These are phyloP conservation scores for Panicum virgatum DNA, from an alignment of 202 grass and related monocot species.

Conservation along the genomic window DNA sequence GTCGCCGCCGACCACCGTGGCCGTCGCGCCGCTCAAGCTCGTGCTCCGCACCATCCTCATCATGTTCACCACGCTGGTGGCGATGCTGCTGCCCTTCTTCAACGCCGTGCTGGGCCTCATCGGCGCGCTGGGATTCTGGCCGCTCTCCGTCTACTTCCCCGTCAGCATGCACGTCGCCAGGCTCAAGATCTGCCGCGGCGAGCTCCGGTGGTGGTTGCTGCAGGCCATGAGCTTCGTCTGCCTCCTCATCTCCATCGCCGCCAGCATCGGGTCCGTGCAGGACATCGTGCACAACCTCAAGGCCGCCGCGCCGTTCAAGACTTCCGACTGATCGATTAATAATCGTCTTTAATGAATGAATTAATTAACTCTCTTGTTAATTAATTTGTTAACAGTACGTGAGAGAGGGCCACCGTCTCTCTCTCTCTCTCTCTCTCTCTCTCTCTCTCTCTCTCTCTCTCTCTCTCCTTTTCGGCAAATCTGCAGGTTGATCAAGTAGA, in stretches of 20 bases:
- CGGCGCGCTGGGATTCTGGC: conserved; percentile 90
- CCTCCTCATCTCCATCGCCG: conserved; percentile 81
- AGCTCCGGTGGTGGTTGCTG: conserved; percentile 65
- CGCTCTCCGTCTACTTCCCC: conserved; percentile 92
- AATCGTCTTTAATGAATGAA: background rate
- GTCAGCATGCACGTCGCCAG: conserved; percentile 81
- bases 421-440: too few species aligned
- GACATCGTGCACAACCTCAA: conserved; percentile 96
- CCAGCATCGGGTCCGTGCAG: conserved; percentile 77
- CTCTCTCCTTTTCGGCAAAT: background rate
- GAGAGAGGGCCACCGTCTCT: too few species aligned
- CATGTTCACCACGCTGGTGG: conserved; percentile 88
- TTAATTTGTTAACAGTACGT: conserved; percentile 21
- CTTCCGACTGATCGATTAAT: conserved; percentile 33
- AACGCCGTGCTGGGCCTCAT: conserved; percentile 89
- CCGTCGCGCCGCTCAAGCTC: conserved; percentile 69
- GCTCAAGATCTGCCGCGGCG: conserved; percentile 52
- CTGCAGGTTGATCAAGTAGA: background rate
- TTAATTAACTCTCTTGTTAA: conserved; percentile 25
- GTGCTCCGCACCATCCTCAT: conserved; percentile 74
- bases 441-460: too few species aligned
- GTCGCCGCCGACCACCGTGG: conserved; percentile 18
- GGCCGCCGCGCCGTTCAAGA: conserved; percentile 71
- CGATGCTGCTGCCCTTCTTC: conserved; percentile 91
- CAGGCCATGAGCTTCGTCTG: conserved; percentile 90